Evolutionary conservation across 2,329 filamentous ascomycete genomes (phyloP).

Genomic region (Xylariomycetidae sp.): DNA sequence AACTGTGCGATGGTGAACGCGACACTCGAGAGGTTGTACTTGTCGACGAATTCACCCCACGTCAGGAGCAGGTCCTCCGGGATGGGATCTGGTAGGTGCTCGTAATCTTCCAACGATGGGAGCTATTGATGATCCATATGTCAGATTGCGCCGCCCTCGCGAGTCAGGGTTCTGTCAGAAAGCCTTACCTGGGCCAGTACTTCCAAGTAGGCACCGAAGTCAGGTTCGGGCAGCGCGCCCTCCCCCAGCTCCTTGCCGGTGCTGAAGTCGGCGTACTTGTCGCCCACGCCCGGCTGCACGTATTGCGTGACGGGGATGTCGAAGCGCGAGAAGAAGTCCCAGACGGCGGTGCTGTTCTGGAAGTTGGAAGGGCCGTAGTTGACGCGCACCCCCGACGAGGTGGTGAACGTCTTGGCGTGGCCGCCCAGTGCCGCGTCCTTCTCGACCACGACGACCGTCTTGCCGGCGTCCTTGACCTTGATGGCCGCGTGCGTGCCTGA

Average conservation of each 20-base stretch:
- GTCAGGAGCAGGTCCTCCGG: constrained; percentile 39
- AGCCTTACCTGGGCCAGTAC: too few relatives aligned
- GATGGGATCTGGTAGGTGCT: constrained; percentile 38
- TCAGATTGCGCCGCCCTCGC: too few relatives aligned
- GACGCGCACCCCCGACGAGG: constrained; percentile 5
- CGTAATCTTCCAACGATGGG: too few relatives aligned
- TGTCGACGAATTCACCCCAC: constrained; percentile 36
- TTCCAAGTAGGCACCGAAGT: too few relatives aligned
- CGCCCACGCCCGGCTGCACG: background rate
- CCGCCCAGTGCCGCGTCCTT: constrained; percentile 25
- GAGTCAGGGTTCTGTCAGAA: too few relatives aligned
- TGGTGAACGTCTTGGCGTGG: constrained; percentile 11
- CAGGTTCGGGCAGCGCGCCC: too few relatives aligned
- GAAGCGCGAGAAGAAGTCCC: constrained; percentile 6
- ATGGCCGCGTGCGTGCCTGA: constrained; percentile 30
- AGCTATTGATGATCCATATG: too few relatives aligned
- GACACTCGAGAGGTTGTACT: constrained; percentile 33
- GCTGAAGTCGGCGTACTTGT: constrained; percentile 7
- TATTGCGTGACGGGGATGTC: constrained; percentile 1
- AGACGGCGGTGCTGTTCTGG: constrained; percentile 2
- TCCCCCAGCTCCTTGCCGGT: too few relatives aligned
- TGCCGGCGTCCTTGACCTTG: constrained; percentile 22
- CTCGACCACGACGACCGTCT: constrained; percentile 31
- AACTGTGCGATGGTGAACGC: constrained; percentile 29
- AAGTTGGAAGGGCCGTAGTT: constrained; percentile 6